phyloP scores from a whole-genome alignment of 1,284 basidiomycete species.

The Ceraceosorus bombacis region DNA sequence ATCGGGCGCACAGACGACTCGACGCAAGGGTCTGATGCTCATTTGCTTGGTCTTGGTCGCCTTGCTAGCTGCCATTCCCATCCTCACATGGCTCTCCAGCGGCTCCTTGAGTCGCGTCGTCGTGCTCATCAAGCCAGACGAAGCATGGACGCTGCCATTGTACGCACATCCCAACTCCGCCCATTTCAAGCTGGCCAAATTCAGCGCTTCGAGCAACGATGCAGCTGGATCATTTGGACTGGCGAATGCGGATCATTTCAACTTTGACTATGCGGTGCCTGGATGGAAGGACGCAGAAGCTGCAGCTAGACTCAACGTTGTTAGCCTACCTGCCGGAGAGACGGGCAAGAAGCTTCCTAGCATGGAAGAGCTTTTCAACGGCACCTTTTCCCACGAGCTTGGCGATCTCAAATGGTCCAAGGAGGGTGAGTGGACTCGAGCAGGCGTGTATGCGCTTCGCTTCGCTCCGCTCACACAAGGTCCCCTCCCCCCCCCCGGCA shows the following conservation, averaged over 20 bases:
- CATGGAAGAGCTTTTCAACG: conserved; percentile 32
- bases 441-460: neutral
- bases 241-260: conserved; percentile 15
- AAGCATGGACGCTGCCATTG: too few species aligned
- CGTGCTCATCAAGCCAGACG: neutral
- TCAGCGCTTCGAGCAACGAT: conserved; percentile 19
- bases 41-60: conserved; percentile 20
- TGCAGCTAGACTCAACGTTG: too few species aligned
- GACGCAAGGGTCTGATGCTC: conserved; percentile 14
- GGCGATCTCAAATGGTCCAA: conserved; percentile 13
- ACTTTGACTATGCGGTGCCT: conserved; percentile 21
- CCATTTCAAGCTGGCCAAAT: conserved; percentile 6
- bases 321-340: too few species aligned
- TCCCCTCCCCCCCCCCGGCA: neutral
- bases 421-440: conserved; percentile 12
- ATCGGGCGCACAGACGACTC: neutral
- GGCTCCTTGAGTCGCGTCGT: conserved; percentile 1
- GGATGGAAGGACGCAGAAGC: conserved; percentile 19
- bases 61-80: conserved; percentile 18
- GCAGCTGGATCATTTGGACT: conserved; percentile 19
- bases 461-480: neutral
- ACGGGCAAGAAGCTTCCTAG: conserved; percentile 14
- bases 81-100: conserved; percentile 26
- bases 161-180: neutral
- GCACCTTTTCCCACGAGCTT: conserved; percentile 12